Base-by-base conservation (phyloP, 2,329 filamentous ascomycete genomes). In the Aspergillus felis region DNA sequence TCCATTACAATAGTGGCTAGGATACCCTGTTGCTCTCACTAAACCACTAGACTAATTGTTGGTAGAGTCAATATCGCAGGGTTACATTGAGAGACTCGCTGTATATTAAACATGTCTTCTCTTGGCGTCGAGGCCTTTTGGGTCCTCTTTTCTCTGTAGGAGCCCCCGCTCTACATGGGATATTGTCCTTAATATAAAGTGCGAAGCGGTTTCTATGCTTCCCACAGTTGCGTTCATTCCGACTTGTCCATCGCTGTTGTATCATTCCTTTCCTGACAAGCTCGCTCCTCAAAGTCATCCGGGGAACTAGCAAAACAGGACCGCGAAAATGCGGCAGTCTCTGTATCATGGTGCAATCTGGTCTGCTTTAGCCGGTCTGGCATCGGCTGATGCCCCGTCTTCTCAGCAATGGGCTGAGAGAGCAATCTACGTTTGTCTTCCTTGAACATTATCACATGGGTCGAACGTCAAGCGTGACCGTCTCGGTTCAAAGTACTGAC, bases 361-460 rank as follows among this genome's bases (percentile, higher is more conserved):
- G 51, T 52, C 47, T 29, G 51, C 24, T 14, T 41, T 42, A 22
- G 38, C n/a, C 42, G 44, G 56, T 17, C 24, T 57, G 27, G 51
- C 50, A 41, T 35, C 41, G 25, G 57, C 60, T 17, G 25, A 22
- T 14, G 52, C 49, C 7, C 50, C 59, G 38, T 59, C 55, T 22
- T 29, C 54, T 27, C 32, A 56, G 46, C 52, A 75, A 35, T 85
- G 82, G 82, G 82, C 81, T 65, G 74, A 76, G 27, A 79, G 79
- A 55, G 83, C 80, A 48, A 84, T 85, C 55, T 86, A 86, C 67
- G 56, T 57, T 41, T 25, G 50, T 55, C 17, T 24, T 12, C 27
- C 42, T 32, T 47, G 44, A 14, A 7, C 24, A 17, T 47, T 20
- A 47, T 47, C 42, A 10, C 42, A 46, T 25, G 12, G 24, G 44